Percentiles rank a stretch among this genome's conserved stretches.
These are phyloP conservation scores for Crithidia expoeki DNA, from an alignment of 208 protist species.

Conservation along the genomic window DNA sequence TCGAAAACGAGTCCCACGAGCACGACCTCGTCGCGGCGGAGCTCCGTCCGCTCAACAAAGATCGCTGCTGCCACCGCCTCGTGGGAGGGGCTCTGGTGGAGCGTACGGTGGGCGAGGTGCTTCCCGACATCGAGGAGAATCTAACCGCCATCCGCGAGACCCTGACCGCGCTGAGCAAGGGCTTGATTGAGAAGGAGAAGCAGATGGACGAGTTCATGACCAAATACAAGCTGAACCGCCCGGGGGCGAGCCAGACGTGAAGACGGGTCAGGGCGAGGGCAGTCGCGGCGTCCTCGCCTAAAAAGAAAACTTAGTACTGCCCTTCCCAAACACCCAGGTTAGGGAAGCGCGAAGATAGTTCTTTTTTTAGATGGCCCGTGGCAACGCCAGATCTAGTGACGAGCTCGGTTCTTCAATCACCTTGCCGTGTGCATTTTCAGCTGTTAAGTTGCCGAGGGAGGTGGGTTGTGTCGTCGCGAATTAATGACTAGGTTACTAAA, in stretches of 20 bases:
- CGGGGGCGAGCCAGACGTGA: conserved; percentile 47
- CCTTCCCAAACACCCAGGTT: background rate
- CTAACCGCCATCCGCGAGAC: conserved; percentile 75
- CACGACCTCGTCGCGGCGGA: conserved; percentile 91
- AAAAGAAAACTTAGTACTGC: background rate
- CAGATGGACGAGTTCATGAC: conserved; percentile 89
- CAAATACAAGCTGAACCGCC: conserved; percentile 71
- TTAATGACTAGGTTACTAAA: no score
- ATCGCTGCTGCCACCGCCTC: conserved; percentile 94
- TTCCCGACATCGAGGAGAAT: conserved; percentile 95
- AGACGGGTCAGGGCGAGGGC: conserved; percentile 30
- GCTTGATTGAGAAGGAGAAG: conserved; percentile 77
- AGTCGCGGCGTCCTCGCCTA: conserved; percentile 77
- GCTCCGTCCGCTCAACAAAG: conserved; percentile 81
- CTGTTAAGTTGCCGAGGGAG: no score
- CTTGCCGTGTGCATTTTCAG: no score
- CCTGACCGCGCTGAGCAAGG: no score
- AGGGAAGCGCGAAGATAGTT: background rate
- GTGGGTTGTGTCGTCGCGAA: no score
- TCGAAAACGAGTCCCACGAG: conserved; percentile 90
- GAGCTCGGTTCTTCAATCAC: no score
- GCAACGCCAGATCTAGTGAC: no score
- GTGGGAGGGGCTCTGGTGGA: conserved; percentile 96
- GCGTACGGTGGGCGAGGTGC: conserved; percentile 93
- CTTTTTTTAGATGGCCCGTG: no score